These are phyloP conservation scores for Arthroderma uncinatum DNA, from an alignment of 2,329 filamentous ascomycete species.

Conservation along the genomic window DNA sequence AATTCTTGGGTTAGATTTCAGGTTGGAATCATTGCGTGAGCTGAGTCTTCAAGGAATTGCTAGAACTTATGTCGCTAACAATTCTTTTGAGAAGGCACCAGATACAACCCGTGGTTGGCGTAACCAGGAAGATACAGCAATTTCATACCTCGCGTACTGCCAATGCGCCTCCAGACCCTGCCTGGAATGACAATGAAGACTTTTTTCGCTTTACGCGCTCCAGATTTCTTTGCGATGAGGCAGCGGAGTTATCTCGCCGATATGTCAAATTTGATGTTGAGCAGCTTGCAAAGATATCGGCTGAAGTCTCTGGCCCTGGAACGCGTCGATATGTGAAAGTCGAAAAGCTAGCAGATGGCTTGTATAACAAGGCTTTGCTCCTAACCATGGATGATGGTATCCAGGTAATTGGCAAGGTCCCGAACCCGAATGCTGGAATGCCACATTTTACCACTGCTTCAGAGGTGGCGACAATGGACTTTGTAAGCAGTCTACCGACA, in stretches of 20 bases:
- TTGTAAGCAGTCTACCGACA: conserved; percentile 9
- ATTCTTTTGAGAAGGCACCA: not conserved
- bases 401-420: conserved; percentile 18
- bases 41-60: not conserved
- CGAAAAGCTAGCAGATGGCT: conserved; percentile 18
- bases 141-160: not conserved
- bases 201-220: conserved; percentile 24
- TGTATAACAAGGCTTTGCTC: conserved; percentile 18
- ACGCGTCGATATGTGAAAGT: conserved; percentile 1
- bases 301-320: not conserved
- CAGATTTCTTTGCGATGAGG: conserved; percentile 21
- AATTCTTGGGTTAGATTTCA: not conserved
- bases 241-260: conserved; percentile 15
- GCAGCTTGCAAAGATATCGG: not conserved
- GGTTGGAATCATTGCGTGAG: not conserved
- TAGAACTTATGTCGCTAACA: not conserved
- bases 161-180: not conserved
- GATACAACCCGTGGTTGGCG: not conserved
- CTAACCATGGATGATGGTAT: conserved; percentile 20
- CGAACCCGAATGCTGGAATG: conserved; percentile 16
- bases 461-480: conserved; percentile 19
- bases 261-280: conserved; percentile 7
- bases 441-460: conserved; percentile 18
- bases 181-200: conserved; percentile 10
- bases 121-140: not conserved